Evolutionary conservation across 805 yeast species (phyloP).

Genomic region (Candida arabinofermentans): DNA sequence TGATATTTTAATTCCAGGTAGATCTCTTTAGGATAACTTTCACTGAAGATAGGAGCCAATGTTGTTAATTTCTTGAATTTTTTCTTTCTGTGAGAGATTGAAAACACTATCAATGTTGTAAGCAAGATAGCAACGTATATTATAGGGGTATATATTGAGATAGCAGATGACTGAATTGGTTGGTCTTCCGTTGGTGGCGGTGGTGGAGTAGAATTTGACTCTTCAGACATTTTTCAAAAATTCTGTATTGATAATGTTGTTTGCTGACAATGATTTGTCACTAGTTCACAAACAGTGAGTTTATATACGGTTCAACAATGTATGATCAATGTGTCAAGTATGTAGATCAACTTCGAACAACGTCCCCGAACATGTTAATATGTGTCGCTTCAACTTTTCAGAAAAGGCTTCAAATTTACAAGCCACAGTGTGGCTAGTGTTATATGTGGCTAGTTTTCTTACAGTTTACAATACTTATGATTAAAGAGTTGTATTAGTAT

Average conservation of each 20-base stretch:
- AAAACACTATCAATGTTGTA: slow-evolving; percentile 62
- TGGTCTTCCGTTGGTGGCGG: slow-evolving; percentile 14
- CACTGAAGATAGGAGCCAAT: slow-evolving; percentile 70
- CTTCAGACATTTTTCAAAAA: slow-evolving; percentile 12
- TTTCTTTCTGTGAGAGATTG: slow-evolving; percentile 61
- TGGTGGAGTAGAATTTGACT: slow-evolving; percentile 5
- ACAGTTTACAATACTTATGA: too few species aligned
- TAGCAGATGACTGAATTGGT: slow-evolving; percentile 28
- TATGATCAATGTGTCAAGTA: too few species aligned
- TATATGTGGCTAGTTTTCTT: too few species aligned
- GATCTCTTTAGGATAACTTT: slow-evolving; percentile 60
- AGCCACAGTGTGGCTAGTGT: too few species aligned
- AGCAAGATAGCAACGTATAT: slow-evolving; percentile 68
- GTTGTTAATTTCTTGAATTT: slow-evolving; percentile 49
- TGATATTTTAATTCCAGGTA: slow-evolving; percentile 55
- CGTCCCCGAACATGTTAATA: too few species aligned
- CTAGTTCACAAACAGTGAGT: too few species aligned
- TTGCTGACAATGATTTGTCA: neutral
- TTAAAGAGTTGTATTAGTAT: too few species aligned
- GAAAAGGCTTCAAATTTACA: too few species aligned
- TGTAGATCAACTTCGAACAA: too few species aligned
- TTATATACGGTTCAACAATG: too few species aligned
- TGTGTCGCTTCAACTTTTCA: too few species aligned
- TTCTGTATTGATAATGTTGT: neutral
- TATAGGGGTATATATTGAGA: slow-evolving; percentile 69